phyloP scores from a whole-genome alignment of 192 early-diverging fungal species.

The Backusella sp. region DNA sequence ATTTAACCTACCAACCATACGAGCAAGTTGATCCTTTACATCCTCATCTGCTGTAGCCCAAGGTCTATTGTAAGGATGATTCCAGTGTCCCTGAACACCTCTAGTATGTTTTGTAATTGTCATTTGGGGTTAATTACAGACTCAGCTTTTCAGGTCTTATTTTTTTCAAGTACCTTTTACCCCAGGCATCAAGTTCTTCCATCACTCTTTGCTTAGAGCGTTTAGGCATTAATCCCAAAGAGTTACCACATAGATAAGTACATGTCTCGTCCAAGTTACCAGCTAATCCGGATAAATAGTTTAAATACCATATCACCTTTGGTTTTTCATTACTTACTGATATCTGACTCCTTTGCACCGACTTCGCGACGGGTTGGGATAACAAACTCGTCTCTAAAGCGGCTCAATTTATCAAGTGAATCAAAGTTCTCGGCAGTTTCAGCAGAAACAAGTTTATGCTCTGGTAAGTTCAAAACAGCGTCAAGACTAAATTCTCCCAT shows the following conservation, averaged over 20 bases:
- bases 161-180: conserved; percentile 45
- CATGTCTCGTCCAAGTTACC: conserved; percentile 39
- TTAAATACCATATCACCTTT: background rate
- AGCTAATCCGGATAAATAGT: conserved; percentile 12
- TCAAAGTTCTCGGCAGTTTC: conserved; percentile 56
- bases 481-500: background rate
- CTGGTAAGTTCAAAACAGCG: background rate
- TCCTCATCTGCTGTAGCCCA: conserved; percentile 85
- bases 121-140: background rate
- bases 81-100: conserved; percentile 88
- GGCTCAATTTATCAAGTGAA: conserved; percentile 46
- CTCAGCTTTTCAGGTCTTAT: background rate
- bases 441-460: background rate
- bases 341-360: conserved; percentile 19
- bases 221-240: conserved; percentile 85
- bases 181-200: conserved; percentile 94
- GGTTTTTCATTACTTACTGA: background rate
- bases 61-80: conserved; percentile 75
- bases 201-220: conserved; percentile 61
- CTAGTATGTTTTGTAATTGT: conserved; percentile 23
- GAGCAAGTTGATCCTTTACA: conserved; percentile 70
- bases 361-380: conserved; percentile 55
- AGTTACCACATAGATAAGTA: conserved; percentile 94
- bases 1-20: conserved; percentile 67
- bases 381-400: conserved; percentile 59